Percentiles rank a stretch among this genome's conserved stretches.
Conservation (phyloP, 208 protist species). For the Acanthamoeba healyi region DNA sequence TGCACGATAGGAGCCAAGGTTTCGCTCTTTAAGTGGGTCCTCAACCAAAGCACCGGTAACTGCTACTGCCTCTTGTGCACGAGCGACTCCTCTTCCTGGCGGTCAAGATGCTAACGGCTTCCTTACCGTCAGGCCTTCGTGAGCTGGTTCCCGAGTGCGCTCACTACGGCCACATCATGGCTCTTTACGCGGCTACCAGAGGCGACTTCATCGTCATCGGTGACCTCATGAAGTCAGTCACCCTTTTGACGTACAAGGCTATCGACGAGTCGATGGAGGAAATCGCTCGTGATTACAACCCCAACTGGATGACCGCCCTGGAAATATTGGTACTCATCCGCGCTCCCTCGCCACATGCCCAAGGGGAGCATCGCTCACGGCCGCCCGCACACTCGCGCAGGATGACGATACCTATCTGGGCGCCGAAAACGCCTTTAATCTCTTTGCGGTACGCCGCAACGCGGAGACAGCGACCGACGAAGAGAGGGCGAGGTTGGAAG, state of each 20-base stretch:
- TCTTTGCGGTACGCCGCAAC: constrained; percentile 86
- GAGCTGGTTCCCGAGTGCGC: constrained; percentile 76
- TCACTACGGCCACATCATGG: constrained; percentile 87
- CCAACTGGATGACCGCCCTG: constrained; percentile 88
- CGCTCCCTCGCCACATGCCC: background rate
- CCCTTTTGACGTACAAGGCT: constrained; percentile 82
- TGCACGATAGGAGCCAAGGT: constrained; percentile 87
- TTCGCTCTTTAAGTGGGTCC: background rate
- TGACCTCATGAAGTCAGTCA: constrained; percentile 90
- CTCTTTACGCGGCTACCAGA: constrained; percentile 73
- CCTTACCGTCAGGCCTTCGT: constrained; percentile 50
- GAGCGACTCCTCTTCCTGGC: too few relatives aligned
- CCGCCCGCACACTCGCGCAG: background rate
- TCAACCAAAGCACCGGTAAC: constrained; percentile 4
- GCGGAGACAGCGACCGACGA: constrained; percentile 87
- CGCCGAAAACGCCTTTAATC: constrained; percentile 88
- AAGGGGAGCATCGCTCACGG: background rate
- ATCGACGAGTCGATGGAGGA: constrained; percentile 80
- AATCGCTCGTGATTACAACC: constrained; percentile 86
- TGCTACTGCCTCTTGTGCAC: background rate
- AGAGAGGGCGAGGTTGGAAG: constrained; percentile 87
- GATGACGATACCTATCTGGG: constrained; percentile 88
- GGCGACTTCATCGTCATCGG: constrained; percentile 91
- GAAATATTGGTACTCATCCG: constrained; percentile 73
- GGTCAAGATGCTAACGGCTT: too few relatives aligned